Evolutionary conservation across 257 asterid genomes (phyloP), one percentile per base, ranked within the genome.

Genomic region (Osmanthus fragrans): DNA sequence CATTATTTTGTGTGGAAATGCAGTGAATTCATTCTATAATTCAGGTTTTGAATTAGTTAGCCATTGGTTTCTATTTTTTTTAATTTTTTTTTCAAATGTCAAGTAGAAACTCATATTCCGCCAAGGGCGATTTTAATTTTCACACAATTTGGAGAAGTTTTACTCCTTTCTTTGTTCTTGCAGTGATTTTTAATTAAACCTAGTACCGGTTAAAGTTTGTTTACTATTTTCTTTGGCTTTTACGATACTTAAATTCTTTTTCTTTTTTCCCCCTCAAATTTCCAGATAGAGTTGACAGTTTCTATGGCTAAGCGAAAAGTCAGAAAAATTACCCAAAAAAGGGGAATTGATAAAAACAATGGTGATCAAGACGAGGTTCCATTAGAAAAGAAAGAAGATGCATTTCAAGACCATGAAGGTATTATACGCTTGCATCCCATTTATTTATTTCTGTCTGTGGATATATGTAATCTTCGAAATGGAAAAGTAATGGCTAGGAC

Each of bases 371-470:
- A 79, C 30, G 84, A 67, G 40, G 73, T 25, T 65, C 69, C 79
- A 4, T 6, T 19, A 69, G 77, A 73, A 25, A 75, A 72, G 64
- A 70, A 77, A 21, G 82, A 83, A 33, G 80, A 80, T 42, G 29
- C 75, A 58, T 81, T 81, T 81, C 58, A 80, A 33, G 85, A 78
- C 65, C 25, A 71, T 40, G 89, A 87, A 83, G 87, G 91, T 87
- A 79, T 69, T 33, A 27, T 25, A 25, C 27, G 27, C 67, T 54
- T n/a, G 67, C 5, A 58, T 54, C 3, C 23, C 63, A 58, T 21
- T 58, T 58, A 21, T 21, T 58, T 58, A 12, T 58, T 58, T 4
- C 30, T n/a, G 12, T 58, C 2, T 21, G 5, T 58, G 16, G 67
- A 11, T 58, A 8, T 58, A 8, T 7, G 29, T n/a, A n/a, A 21